Conservation (phyloP, 2,329 filamentous ascomycete species). For the Alternaria panax region DNA sequence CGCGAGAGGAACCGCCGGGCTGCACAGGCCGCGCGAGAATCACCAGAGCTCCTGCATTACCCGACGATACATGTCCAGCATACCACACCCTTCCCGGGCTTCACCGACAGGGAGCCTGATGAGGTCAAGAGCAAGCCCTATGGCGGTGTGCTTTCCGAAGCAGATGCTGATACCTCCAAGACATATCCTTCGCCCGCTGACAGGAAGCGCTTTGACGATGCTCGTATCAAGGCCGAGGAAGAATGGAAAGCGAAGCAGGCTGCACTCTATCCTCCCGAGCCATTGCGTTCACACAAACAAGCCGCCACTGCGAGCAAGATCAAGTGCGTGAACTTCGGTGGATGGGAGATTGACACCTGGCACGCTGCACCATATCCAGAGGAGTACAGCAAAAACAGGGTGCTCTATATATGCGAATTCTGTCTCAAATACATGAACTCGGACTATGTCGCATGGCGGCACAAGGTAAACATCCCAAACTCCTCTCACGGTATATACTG, state of each 20-base stretch:
- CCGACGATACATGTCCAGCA: conserved; percentile 70
- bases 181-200: conserved; percentile 84
- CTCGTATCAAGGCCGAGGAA: conserved; percentile 88
- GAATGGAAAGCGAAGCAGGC: conserved; percentile 79
- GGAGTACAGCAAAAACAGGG: conserved; percentile 94
- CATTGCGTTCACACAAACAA: conserved; percentile 65
- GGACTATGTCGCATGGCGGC: conserved; percentile 96
- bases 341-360: conserved; percentile 98
- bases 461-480: conserved; percentile 66
- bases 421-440: conserved; percentile 99
- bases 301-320: conserved; percentile 94
- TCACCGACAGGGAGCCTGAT: conserved; percentile 87
- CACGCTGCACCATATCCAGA: conserved; percentile 98
- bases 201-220: conserved; percentile 85
- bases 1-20: conserved; percentile 57
- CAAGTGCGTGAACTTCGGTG: conserved; percentile 97
- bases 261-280: conserved; percentile 70
- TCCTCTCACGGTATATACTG: conserved; percentile 19
- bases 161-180: conserved; percentile 88
- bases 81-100: conserved; percentile 83
- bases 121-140: conserved; percentile 94
- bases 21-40: conserved; percentile 52
- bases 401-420: conserved; percentile 99
- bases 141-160: conserved; percentile 87
- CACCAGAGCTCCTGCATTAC: conserved; percentile 60